Evolutionary conservation across 192 early-diverging fungal genomes (phyloP).

Genomic region (Umbelopsis isabellina): DNA sequence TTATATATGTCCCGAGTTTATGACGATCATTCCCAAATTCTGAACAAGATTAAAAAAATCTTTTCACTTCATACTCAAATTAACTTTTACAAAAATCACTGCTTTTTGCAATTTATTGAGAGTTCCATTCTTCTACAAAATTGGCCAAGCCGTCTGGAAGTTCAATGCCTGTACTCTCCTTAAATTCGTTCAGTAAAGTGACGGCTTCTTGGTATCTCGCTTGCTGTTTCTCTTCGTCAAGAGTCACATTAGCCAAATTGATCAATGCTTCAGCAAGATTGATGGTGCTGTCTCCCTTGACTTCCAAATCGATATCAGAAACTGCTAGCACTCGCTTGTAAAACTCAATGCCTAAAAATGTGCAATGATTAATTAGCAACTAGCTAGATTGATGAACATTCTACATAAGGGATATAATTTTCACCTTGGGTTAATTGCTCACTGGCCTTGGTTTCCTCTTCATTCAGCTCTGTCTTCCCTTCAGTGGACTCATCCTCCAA

Average conservation of each 20-base stretch:
- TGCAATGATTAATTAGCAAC: conserved; percentile 28
- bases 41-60: not conserved
- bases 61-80: not conserved
- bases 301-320: conserved; percentile 28
- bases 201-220: conserved; percentile 32
- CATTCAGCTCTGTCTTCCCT: conserved; percentile 12
- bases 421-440: conserved; percentile 25
- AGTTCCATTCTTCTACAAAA: conserved; percentile 41
- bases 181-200: conserved; percentile 23
- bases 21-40: conserved; percentile 5
- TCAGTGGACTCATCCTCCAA: conserved; percentile 24
- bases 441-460: conserved; percentile 34
- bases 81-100: not conserved
- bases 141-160: conserved; percentile 38
- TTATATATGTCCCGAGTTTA: not conserved
- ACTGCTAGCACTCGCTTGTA: conserved; percentile 6
- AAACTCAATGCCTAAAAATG: conserved; percentile 4
- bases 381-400: not conserved
- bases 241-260: conserved; percentile 37
- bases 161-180: conserved; percentile 3
- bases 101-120: not conserved
- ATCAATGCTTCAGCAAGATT: conserved; percentile 34
- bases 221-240: conserved; percentile 29
- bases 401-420: not conserved
- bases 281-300: conserved; percentile 18